Evolutionary conservation across 768 basidiomycete species (phyloP).

Genomic region (Auricularia cornea): DNA sequence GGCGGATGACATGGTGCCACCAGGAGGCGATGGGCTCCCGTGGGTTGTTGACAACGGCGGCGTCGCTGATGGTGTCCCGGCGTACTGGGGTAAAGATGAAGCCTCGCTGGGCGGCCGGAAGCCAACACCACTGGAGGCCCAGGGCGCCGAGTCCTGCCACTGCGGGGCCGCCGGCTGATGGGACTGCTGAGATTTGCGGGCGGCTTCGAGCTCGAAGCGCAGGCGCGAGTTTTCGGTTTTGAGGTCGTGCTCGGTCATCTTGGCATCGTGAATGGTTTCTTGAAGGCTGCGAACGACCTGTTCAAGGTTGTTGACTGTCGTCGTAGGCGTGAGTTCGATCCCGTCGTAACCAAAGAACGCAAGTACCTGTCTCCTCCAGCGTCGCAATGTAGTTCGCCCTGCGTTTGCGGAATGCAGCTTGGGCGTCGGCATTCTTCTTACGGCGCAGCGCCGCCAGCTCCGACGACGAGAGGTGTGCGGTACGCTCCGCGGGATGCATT

Average conservation of each 20-base stretch:
- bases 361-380: constrained; percentile 65
- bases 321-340: neutral
- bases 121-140: neutral
- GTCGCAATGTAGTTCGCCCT: constrained; percentile 83
- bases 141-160: neutral
- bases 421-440: constrained; percentile 81
- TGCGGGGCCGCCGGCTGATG: neutral
- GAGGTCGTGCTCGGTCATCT: constrained; percentile 2
- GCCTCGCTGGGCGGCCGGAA: neutral
- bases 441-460: constrained; percentile 9
- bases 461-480: constrained; percentile 5
- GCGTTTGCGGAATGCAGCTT: constrained; percentile 56
- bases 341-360: constrained; percentile 24
- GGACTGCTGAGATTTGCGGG: neutral
- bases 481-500: neutral
- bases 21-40: neutral
- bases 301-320: constrained; percentile 69
- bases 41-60: neutral
- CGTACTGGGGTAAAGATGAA: neutral
- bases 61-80: neutral
- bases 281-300: constrained; percentile 79
- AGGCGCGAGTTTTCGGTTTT: neutral
- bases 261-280: constrained; percentile 36
- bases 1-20: neutral
- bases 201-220: neutral